These are phyloP conservation scores for Penicillium verrucosum DNA, from an alignment of 2,329 filamentous ascomycete species.

Conservation along the genomic window DNA sequence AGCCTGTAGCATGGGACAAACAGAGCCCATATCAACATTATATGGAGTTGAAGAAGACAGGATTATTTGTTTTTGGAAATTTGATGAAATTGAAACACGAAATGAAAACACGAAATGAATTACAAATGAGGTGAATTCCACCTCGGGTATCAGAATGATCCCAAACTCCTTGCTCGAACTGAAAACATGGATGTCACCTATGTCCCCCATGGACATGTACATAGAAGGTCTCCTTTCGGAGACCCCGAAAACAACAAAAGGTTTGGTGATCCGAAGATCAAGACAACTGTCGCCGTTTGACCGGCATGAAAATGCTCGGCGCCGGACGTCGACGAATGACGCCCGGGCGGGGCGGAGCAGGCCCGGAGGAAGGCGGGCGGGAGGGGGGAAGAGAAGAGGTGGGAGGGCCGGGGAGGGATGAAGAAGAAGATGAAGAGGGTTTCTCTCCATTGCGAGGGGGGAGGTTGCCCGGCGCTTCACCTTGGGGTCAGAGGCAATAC, in stretches of 20 bases:
- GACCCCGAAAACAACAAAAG: not conserved
- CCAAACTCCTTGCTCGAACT: not conserved
- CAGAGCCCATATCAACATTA: not conserved
- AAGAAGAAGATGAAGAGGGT: not conserved
- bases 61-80: not conserved
- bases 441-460: not conserved
- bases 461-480: constrained; percentile 16
- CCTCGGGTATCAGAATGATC: constrained; percentile 2
- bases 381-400: not conserved
- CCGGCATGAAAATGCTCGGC: constrained; percentile 33
- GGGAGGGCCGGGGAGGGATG: not conserved
- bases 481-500: not conserved
- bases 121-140: not conserved
- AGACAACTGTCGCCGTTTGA: constrained; percentile 29
- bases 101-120: not conserved
- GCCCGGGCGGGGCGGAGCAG: constrained; percentile 18
- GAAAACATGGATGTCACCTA: not conserved
- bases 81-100: not conserved
- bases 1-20: not conserved
- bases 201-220: not conserved
- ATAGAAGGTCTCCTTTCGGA: not conserved
- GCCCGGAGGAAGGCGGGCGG: not conserved
- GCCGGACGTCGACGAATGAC: constrained; percentile 30
- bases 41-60: not conserved
- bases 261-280: constrained; percentile 7